Base-by-base conservation (phyloP, 2,329 filamentous ascomycete genomes). In the Pseudogymnoascus sp. region DNA sequence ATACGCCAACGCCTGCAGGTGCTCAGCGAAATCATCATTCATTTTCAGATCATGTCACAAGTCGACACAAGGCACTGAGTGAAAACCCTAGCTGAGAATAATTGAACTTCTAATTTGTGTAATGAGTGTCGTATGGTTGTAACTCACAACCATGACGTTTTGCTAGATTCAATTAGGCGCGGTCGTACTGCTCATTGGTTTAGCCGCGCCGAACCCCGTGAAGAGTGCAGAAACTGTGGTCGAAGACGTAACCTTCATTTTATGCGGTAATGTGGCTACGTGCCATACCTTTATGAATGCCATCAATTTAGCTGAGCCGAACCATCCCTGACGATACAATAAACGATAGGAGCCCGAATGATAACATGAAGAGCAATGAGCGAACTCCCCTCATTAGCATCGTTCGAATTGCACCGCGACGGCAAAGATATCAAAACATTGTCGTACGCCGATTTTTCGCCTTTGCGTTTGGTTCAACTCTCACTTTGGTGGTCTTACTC, bases 391-490 rank as follows among this genome's bases (percentile, higher is more conserved):
- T 65, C 16, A 31, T 63, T 63, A 57, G 31, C 21, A 13, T 25
- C 61, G 23, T 63, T 62, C 37, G 39, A 64, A 54, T 64, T 41
- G 54, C 23, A 63, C 61, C 61, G 14, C 64, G 25, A 48, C 61
- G 43, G 61, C 64, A 63, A 63, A 60, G 64, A 63, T 60, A 65
- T 65, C 64, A 61, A 63, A 25, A 65, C 61, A 63, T 16, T 60
- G 61, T 65, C 48, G 34, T 60, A 41, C 45, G 13, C 14, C 43
- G 61, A 65, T 65, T 63, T 63, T 63, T 63, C 28, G 61, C 61
- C 61, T 13, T 63, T 65, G 64, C 61, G 28, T 31, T 65, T 41
- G 25, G 61, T 34, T 65, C 64, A 60, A 60, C 62, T 61, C 61
- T 65, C 61, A 65, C 68, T 13, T 54, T 54, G 23, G 43, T 31